Base-by-base conservation (phyloP, 345 rosid genomes). In the Cardamine resedifolia region DNA sequence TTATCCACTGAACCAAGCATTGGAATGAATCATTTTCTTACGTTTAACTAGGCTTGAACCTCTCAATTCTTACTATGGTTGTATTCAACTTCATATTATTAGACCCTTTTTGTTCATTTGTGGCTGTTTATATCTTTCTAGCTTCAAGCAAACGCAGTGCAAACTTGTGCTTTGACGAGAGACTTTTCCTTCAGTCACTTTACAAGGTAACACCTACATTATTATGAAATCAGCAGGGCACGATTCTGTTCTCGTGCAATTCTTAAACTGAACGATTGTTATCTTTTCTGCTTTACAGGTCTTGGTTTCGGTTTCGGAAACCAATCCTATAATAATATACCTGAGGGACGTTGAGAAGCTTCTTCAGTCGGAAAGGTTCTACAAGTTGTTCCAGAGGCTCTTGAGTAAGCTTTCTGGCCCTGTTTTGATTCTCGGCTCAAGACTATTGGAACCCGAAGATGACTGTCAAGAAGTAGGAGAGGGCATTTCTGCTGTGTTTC, bases 111-210 rank as follows among this genome's bases (percentile, higher is more conserved):
- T 53, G 21, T 36, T 38, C 56, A 52, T 69, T 12, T 48, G 27
- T 75, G 49, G 4, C 24, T 70, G 51, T 51, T 34, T 79, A 27
- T 66, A 64, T 52, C 36, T 30, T 75, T 74, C 6, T 77, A 90
- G 96, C 75, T 72, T 64, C 82, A 62, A 67, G 76, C 64, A 91
- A 82, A 80, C 90, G 88, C 57, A 48, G 74, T 31, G 57, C 82
- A 82, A 84, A 82, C 82, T 90, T 93, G 88, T 88, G 98, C 57
- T 90, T 92, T 38, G 91, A 87, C 74, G 96, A 90, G 77, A 92
- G 79, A 80, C 77, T 82, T 52, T 90, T 96, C 80, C 79, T 96
- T 39, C 91, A 83, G 70, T 87, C 99, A 62, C 95, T 96, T 58
- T 86, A 86, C 86, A 89, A 96, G 98, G 98, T 94, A 88, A 67